These are phyloP conservation scores for Cladobotryum protrusum DNA, from an alignment of 2,329 filamentous ascomycete genomes.

Conservation along the genomic window DNA sequence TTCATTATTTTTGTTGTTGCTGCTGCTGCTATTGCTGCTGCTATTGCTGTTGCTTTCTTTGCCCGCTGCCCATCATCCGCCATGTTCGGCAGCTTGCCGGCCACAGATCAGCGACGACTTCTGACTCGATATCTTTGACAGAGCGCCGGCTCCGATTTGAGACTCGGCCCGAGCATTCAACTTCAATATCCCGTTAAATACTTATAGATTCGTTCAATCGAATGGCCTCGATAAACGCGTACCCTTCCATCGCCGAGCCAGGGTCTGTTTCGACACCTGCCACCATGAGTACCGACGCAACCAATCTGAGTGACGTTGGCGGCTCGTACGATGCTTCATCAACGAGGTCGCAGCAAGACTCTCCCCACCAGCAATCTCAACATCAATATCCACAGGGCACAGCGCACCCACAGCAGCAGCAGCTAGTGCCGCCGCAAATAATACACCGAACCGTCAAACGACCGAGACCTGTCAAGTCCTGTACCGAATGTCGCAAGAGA, in stretches of 20 bases:
- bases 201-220: not conserved
- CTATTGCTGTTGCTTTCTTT: not conserved
- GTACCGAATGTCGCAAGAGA: conserved; percentile 51
- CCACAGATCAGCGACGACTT: conserved; percentile 8
- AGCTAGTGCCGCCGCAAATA: conserved; percentile 9
- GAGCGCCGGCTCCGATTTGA: not conserved
- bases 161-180: not conserved
- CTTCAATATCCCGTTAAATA: not conserved
- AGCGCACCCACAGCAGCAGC: conserved; percentile 23
- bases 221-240: conserved; percentile 9
- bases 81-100: conserved; percentile 8
- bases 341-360: conserved; percentile 8
- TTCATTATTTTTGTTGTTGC: not conserved
- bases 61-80: not conserved
- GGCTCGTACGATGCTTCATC: conserved; percentile 9
- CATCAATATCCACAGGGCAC: conserved; percentile 15
- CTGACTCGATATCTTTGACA: not conserved
- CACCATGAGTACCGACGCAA: conserved; percentile 11
- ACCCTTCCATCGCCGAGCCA: conserved; percentile 5
- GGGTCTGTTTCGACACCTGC: conserved; percentile 2
- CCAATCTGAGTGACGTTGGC: conserved; percentile 9
- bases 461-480: conserved; percentile 50
- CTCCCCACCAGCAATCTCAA: conserved; percentile 21
- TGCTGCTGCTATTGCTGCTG: not conserved
- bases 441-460: conserved; percentile 43